Base-by-base conservation (phyloP, 208 protist genomes). In the Wallacemonas sp. region DNA sequence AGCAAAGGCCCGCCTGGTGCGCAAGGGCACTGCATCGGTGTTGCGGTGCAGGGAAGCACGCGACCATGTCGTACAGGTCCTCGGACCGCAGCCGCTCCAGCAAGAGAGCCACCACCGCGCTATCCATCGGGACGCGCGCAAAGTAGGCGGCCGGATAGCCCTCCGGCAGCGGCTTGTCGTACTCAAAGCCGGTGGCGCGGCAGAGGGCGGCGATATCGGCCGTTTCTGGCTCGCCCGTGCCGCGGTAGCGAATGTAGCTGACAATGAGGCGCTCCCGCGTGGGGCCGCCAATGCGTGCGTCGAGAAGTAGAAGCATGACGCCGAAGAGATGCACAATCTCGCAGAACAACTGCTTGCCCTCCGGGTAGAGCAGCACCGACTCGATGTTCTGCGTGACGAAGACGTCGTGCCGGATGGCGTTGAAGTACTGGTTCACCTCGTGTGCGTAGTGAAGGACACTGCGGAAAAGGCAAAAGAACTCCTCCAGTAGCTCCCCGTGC, bases 381-480 rank as follows among this genome's bases (percentile, higher is more conserved):
- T 99, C 93, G 12, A 99, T 61, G 0, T 94, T 98, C 52, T 98
- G 91, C 11, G 86, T 84, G 23, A 93, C 81, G 72, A 93, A 97
- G 63, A 92, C 75, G 0, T 92, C 92, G 25, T 98, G 86, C 20
- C 93, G 79, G 23, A 99, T 76, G 44, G 99, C 94, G 7, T 91
- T 71, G 25, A 99, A 52, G 31, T 98, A 94, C 26, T 84, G 79
- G 52, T 93, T 91, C 64, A 96, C 41, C 73, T 99, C 97, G 32
- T 74, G 87, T 28, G 94, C 89, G 76, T 99, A 99, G 61, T 94
- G 96, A 49, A 96, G 98, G 3, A 99, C 92, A 64, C 83, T 85
- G 59, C 99, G 92, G 65, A 99, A 99, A 2, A 99, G 74, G 7
- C 83, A 61, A 77, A 98, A 99, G 75, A 99, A 99, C 32, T 95